These are phyloP conservation scores for Lindgomyces ingoldianus DNA, from an alignment of 495 filamentous ascomycete species.

Conservation along the genomic window DNA sequence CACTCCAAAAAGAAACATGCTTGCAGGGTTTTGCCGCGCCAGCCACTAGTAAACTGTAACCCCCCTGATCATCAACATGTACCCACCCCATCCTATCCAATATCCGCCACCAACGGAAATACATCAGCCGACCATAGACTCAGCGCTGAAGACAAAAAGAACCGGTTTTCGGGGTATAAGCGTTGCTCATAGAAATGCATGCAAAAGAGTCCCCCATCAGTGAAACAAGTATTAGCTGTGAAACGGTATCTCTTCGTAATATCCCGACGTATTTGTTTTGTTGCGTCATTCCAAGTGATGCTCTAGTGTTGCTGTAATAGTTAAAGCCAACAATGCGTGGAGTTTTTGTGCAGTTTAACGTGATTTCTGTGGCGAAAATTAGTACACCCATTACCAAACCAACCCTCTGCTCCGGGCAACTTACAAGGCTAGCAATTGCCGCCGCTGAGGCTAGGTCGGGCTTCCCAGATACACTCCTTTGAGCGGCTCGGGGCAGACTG, in stretches of 20 bases:
- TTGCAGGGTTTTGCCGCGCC: neutral
- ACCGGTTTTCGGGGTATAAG: conserved; percentile 33
- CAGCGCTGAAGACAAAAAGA: neutral
- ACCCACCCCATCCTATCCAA: neutral
- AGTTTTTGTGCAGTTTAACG: conserved; percentile 3
- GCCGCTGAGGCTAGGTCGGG: conserved; percentile 40
- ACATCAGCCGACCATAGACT: neutral
- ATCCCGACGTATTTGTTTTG: neutral
- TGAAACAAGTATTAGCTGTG: conserved; percentile 5
- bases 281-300: neutral
- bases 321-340: too few relatives aligned
- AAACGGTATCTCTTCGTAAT: conserved; percentile 9
- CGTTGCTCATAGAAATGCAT: conserved; percentile 17
- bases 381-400: neutral
- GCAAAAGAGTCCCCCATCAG: neutral
- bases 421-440: conserved; percentile 39
- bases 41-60: neutral
- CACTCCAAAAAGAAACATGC: neutral
- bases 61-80: neutral
- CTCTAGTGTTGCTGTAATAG: too few relatives aligned
- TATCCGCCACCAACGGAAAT: neutral
- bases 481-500: conserved; percentile 38
- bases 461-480: conserved; percentile 39
- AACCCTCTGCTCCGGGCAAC: neutral
- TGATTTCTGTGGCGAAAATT: conserved; percentile 18